Conservation (phyloP, 140 eudicot genomes). For the Eryngium alpinum region DNA sequence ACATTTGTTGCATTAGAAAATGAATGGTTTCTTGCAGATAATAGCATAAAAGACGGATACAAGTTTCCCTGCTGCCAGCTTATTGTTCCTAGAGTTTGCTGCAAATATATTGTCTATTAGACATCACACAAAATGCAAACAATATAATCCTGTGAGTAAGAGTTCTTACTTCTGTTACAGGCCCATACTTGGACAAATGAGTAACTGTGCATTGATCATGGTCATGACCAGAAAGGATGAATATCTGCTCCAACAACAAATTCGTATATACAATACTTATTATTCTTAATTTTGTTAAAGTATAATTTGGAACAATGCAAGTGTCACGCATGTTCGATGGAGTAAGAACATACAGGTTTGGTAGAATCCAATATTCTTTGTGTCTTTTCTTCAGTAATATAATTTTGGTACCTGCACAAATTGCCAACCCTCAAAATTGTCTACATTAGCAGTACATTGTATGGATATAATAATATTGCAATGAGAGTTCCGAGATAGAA, state of each 20-base stretch:
- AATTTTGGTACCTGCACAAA: constrained; percentile 78
- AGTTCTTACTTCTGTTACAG: constrained; percentile 62
- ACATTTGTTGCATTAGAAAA: constrained; percentile 31
- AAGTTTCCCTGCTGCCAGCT: constrained; percentile 98
- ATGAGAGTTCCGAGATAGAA: constrained; percentile 11
- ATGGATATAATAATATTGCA: neutral
- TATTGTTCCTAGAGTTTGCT: constrained; percentile 90
- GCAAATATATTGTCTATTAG: constrained; percentile 26
- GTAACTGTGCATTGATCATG: constrained; percentile 89
- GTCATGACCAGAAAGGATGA: constrained; percentile 91
- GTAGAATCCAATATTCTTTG: constrained; percentile 48
- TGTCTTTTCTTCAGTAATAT: constrained; percentile 55
- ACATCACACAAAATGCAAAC: constrained; percentile 5
- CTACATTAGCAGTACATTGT: neutral
- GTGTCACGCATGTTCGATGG: constrained; percentile 5
- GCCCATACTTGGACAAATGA: constrained; percentile 53
- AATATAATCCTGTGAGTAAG: neutral
- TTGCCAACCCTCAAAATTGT: constrained; percentile 10
- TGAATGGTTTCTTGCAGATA: constrained; percentile 53
- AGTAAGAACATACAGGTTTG: constrained; percentile 58
- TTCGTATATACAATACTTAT: neutral
- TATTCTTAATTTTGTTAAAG: neutral
- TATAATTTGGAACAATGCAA: neutral
- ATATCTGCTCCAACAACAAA: constrained; percentile 37
- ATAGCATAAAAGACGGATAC: constrained; percentile 84